Percentiles rank a stretch among this genome's conserved stretches.
Evolutionary conservation across 2,329 filamentous ascomycete genomes (phyloP).

Genomic region (Pseudomassariella vexata): DNA sequence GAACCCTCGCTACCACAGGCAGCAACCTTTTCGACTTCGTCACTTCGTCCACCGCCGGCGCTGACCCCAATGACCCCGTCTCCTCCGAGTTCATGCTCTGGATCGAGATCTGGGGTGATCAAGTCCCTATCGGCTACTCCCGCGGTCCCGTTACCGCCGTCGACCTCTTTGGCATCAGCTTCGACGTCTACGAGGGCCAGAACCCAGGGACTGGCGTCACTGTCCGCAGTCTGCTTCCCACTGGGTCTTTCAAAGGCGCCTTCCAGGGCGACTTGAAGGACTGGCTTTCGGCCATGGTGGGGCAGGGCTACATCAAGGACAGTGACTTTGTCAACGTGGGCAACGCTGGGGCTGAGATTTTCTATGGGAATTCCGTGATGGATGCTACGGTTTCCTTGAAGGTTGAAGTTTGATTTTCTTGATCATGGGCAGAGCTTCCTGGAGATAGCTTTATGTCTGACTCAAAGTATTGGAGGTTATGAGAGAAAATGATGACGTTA

Average conservation of each 20-base stretch:
- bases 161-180: constrained; percentile 13
- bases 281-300: constrained; percentile 14
- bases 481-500: no score
- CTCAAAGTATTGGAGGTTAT: no score
- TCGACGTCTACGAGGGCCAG: constrained; percentile 16
- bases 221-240: constrained; percentile 14
- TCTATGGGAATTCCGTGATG: constrained; percentile 12
- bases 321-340: constrained; percentile 14
- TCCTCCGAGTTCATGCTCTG: constrained; percentile 18
- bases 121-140: constrained; percentile 15
- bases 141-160: constrained; percentile 13
- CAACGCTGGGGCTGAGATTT: constrained; percentile 16
- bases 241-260: constrained; percentile 11
- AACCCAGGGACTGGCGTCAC: constrained; percentile 15
- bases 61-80: constrained; percentile 10
- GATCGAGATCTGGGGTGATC: constrained; percentile 15
- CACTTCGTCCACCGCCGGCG: constrained; percentile 9
- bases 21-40: constrained; percentile 18
- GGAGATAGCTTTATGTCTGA: no score
- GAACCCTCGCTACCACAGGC: no score
- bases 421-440: no score
- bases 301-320: constrained; percentile 11
- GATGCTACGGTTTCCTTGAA: constrained; percentile 4
- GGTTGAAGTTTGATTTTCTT: constrained; percentile 2
- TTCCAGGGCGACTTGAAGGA: constrained; percentile 16